phyloP scores from a whole-genome alignment of 139 green algal genomes.

The Chlorella ohadii region DNA sequence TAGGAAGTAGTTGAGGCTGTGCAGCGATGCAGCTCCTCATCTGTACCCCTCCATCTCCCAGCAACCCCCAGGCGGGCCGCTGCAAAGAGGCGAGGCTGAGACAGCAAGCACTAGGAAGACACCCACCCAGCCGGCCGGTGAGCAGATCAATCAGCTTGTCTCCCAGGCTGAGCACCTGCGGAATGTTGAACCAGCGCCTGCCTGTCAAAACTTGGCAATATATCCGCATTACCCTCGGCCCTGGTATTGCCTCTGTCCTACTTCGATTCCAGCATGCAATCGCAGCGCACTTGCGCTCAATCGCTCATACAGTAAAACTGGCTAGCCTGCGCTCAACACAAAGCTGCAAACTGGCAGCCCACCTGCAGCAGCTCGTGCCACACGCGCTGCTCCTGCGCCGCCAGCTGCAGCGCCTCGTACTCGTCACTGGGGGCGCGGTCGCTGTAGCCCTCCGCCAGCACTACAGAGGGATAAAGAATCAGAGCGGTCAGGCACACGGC shows the following conservation, averaged over 20 bases:
- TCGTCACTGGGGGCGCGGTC: not conserved
- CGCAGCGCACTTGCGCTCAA: too few species aligned
- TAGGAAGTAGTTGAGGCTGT: too few species aligned
- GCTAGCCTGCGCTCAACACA: too few species aligned
- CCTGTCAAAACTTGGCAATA: too few species aligned
- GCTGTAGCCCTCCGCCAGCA: not conserved
- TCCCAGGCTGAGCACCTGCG: not conserved
- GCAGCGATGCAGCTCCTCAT: not conserved
- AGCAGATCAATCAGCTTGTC: not conserved
- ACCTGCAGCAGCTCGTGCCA: not conserved
- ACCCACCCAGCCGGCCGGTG: not conserved
- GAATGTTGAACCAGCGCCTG: too few species aligned
- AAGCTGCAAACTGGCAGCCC: too few species aligned
- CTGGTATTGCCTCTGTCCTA: too few species aligned
- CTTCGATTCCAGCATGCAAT: too few species aligned
- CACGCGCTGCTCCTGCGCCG: constrained; percentile 4
- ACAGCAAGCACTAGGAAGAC: not conserved
- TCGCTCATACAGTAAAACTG: too few species aligned
- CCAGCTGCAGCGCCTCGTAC: not conserved
- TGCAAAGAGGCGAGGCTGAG: not conserved
- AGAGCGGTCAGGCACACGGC: too few species aligned
- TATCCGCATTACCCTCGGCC: too few species aligned
- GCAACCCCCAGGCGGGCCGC: not conserved
- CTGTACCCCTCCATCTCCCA: too few species aligned
- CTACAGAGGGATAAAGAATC: not conserved